Conservation (phyloP, 345 rosid species). For the Rhodomyrtus tomentosa region DNA sequence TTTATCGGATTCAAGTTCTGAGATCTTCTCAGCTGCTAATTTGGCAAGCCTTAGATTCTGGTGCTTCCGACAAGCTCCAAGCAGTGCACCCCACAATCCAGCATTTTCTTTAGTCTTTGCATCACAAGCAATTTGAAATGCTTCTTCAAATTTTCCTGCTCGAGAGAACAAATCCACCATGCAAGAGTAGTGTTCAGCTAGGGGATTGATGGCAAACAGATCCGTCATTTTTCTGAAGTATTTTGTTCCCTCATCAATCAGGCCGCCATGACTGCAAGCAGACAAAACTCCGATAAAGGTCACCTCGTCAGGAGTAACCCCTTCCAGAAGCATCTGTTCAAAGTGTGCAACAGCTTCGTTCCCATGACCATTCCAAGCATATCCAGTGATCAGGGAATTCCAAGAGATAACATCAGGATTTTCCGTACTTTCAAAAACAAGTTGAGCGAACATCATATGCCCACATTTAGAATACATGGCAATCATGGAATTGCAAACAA, state of each 20-base stretch:
- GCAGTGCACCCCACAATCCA: conserved; percentile 7
- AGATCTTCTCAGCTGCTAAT: conserved; percentile 5
- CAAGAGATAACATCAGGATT: conserved; percentile 19
- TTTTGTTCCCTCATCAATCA: conserved; percentile 1
- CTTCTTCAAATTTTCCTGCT: conserved; percentile 8
- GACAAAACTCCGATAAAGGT: conserved; percentile 6
- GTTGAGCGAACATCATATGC: conserved; percentile 6
- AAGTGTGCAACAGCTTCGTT: conserved; percentile 20
- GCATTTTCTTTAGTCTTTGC: not conserved
- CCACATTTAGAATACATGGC: conserved; percentile 32
- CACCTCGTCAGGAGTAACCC: conserved; percentile 7
- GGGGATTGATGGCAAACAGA: not conserved
- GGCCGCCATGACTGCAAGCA: conserved; percentile 8
- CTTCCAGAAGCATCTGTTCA: conserved; percentile 13
- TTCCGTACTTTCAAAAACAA: conserved; percentile 7
- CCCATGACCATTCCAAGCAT: conserved; percentile 27
- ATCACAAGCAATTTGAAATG: conserved; percentile 1
- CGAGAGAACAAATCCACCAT: conserved; percentile 14
- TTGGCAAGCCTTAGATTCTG: not conserved
- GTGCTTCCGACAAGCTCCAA: conserved; percentile 4
- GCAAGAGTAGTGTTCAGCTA: conserved; percentile 11
- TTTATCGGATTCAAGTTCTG: conserved; percentile 5
- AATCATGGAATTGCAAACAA: conserved; percentile 11
- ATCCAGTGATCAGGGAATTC: conserved; percentile 31
- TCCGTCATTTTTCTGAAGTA: conserved; percentile 4